Percentiles rank a stretch among this genome's conserved stretches.
phyloP scores from a whole-genome alignment of 2,329 filamentous ascomycete genomes.

The Harringtonia aguacate region DNA sequence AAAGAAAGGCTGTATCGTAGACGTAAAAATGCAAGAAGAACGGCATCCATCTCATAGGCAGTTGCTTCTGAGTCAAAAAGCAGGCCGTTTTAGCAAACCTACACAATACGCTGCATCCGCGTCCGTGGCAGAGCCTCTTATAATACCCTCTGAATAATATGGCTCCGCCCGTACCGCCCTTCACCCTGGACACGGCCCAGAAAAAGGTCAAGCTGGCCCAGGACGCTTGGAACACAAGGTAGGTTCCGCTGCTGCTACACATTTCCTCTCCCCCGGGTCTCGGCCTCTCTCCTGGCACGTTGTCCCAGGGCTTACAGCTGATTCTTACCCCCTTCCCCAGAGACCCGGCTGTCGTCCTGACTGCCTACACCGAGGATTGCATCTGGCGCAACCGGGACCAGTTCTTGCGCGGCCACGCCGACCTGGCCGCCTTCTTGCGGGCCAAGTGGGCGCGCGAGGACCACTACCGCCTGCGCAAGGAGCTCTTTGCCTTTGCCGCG shows the following conservation, averaged over 20 bases:
- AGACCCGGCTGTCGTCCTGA: constrained; percentile 52
- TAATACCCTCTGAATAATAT: too few species aligned
- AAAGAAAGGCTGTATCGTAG: too few species aligned
- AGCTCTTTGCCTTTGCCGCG: constrained; percentile 67
- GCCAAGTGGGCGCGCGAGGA: constrained; percentile 66
- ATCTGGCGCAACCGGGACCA: constrained; percentile 70
- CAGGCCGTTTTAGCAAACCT: too few species aligned
- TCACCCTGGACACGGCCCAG: constrained; percentile 58
- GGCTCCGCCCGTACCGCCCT: constrained; percentile 28
- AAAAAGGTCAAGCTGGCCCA: constrained; percentile 78
- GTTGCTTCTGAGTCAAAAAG: too few species aligned
- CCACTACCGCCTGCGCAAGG: constrained; percentile 67
- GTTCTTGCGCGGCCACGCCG: constrained; percentile 59
- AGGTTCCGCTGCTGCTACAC: too few species aligned
- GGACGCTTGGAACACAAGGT: constrained; percentile 73
- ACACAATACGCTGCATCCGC: too few species aligned
- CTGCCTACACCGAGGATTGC: constrained; percentile 64
- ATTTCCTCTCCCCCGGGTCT: too few species aligned
- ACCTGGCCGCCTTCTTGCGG: constrained; percentile 57
- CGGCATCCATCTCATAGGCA: too few species aligned
- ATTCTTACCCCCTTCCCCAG: constrained; percentile 25
- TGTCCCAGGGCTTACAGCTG: background rate
- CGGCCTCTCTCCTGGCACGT: too few species aligned
- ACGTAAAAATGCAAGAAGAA: too few species aligned
- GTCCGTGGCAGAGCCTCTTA: too few species aligned